Percentiles rank a stretch among this genome's conserved stretches.
These are phyloP conservation scores for Mycothermus thermophilus DNA, from an alignment of 495 filamentous ascomycete species.

Conservation along the genomic window DNA sequence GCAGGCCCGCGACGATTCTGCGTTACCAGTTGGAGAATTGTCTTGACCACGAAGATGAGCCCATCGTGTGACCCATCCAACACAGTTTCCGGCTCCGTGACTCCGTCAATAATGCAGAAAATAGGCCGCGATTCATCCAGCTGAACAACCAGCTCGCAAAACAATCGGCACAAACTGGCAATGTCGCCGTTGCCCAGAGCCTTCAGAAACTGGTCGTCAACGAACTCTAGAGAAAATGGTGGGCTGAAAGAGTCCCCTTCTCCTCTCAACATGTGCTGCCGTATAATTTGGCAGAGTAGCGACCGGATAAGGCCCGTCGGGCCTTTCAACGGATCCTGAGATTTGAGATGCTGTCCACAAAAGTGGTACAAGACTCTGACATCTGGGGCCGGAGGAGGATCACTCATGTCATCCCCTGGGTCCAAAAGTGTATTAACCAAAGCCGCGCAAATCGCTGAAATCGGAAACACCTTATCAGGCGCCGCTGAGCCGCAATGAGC, in stretches of 20 bases:
- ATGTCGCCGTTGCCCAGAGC: neutral
- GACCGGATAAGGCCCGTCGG: neutral
- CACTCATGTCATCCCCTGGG: neutral
- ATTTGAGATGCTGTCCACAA: neutral
- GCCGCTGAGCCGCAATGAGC: neutral
- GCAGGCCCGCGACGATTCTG: neutral
- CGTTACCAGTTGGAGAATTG: neutral
- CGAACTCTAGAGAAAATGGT: too few relatives aligned
- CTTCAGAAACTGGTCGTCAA: too few relatives aligned
- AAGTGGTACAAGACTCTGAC: neutral
- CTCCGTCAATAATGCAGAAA: neutral
- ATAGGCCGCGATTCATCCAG: neutral
- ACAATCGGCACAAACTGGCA: neutral
- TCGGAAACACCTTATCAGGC: neutral
- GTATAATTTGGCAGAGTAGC: neutral
- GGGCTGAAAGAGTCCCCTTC: too few relatives aligned
- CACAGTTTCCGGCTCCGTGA: neutral
- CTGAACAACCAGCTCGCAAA: neutral
- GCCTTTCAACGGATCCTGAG: neutral
- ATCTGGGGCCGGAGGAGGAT: neutral
- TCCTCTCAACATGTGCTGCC: neutral
- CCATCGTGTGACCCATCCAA: neutral
- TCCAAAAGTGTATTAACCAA: neutral
- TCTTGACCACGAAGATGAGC: neutral
- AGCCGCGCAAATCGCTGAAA: neutral